A percentile compares a stretch with the other conserved stretches of the same genome.
Conservation (phyloP, 441 rosid species). For the Brassica balearica region DNA sequence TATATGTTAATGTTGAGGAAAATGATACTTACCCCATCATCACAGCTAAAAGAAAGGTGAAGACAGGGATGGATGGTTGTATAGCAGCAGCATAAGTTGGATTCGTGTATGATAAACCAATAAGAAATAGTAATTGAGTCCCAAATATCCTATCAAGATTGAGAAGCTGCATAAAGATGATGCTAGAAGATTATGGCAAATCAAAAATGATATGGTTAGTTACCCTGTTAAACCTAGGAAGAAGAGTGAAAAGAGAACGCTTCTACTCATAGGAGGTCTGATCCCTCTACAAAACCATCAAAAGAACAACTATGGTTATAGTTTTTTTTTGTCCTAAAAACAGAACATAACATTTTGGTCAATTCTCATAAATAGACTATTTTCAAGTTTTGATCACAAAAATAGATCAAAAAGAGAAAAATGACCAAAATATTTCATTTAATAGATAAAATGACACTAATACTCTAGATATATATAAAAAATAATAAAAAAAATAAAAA, state of each 20-base stretch:
- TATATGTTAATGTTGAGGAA: background rate
- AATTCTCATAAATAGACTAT: too few relatives aligned
- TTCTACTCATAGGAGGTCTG: conserved; percentile 75
- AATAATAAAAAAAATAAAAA: too few relatives aligned
- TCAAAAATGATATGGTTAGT: conserved; percentile 24
- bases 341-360: background rate
- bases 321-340: background rate
- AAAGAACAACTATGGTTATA: conserved; percentile 1
- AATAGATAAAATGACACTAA: too few relatives aligned
- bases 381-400: too few relatives aligned
- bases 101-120: conserved; percentile 93
- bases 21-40: conserved; percentile 77
- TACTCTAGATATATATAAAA: too few relatives aligned
- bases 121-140: conserved; percentile 88
- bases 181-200: background rate
- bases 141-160: conserved; percentile 82
- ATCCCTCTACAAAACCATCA: conserved; percentile 58
- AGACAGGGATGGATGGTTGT: conserved; percentile 96
- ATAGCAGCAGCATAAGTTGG: conserved; percentile 96
- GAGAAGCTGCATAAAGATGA: conserved; percentile 8
- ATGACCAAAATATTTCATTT: too few relatives aligned
- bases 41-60: conserved; percentile 85
- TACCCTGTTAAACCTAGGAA: conserved; percentile 94
- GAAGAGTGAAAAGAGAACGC: conserved; percentile 66
- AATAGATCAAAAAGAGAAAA: too few relatives aligned